Conservation (phyloP, 1,284 basidiomycete species). For the Anthracocystis walkeri region DNA sequence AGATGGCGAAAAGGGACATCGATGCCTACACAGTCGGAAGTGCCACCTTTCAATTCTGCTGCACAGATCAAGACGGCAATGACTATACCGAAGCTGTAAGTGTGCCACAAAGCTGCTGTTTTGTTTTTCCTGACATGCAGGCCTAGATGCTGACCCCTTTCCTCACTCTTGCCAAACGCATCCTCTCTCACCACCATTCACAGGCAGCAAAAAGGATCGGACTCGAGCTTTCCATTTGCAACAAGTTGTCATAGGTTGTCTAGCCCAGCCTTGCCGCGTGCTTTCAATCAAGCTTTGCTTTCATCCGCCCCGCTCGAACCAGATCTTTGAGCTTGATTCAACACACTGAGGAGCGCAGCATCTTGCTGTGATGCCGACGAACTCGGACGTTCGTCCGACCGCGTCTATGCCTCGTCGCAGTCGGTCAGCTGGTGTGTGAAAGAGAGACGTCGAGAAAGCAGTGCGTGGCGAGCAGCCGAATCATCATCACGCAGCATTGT, state of each 20-base stretch:
- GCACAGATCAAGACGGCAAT: conserved; percentile 9
- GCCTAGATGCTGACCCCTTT: neutral
- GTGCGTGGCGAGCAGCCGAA: too few relatives aligned
- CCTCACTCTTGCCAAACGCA: too few relatives aligned
- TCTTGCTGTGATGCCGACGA: neutral
- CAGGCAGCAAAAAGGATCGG: conserved; percentile 25
- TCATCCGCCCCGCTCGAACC: too few relatives aligned
- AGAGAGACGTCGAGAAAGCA: neutral
- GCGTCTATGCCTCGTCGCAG: neutral
- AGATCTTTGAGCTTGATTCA: too few relatives aligned
- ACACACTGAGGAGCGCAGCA: neutral
- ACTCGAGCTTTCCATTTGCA: conserved; percentile 41
- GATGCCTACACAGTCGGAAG: conserved; percentile 31
- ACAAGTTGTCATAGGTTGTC: neutral
- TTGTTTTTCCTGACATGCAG: neutral
- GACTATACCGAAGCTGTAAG: conserved; percentile 23
- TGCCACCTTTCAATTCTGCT: conserved; percentile 31
- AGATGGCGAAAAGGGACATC: conserved; percentile 25
- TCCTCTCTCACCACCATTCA: neutral
- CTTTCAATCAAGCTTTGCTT: too few relatives aligned
- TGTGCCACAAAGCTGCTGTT: neutral
- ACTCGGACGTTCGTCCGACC: neutral
- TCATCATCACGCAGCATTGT: too few relatives aligned
- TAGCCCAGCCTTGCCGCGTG: too few relatives aligned
- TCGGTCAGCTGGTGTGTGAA: neutral